phyloP scores from a whole-genome alignment of 768 basidiomycete genomes.

The Suillus hirtellus region DNA sequence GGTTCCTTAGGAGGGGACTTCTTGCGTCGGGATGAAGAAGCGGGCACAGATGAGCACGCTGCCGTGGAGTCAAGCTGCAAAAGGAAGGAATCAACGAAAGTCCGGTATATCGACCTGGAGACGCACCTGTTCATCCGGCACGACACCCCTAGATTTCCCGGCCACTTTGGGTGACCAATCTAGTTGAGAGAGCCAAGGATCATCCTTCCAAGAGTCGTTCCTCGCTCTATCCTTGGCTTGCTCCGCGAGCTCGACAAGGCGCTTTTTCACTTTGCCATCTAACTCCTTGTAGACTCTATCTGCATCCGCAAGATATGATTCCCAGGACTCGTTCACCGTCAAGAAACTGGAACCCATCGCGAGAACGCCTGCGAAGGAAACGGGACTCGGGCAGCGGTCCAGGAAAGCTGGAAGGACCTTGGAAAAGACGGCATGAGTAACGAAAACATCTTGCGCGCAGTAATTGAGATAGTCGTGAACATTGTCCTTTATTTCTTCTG shows the following conservation, averaged over 20 bases:
- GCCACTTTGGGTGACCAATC: constrained; percentile 93
- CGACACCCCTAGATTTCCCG: constrained; percentile 65
- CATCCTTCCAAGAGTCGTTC: constrained; percentile 58
- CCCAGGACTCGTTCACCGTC: constrained; percentile 89
- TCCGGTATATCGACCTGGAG: background rate
- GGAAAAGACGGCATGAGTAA: constrained; percentile 80
- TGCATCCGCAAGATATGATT: constrained; percentile 74
- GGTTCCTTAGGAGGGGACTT: constrained; percentile 32
- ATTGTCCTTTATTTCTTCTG: constrained; percentile 61
- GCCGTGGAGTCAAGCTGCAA: constrained; percentile 59
- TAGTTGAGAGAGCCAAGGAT: constrained; percentile 86
- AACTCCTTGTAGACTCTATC: constrained; percentile 75
- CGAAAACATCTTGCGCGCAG: constrained; percentile 81
- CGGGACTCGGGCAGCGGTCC: constrained; percentile 84
- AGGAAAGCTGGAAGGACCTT: constrained; percentile 82
- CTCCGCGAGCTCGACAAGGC: constrained; percentile 69
- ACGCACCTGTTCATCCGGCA: constrained; percentile 31
- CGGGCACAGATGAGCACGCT: constrained; percentile 5
- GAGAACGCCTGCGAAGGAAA: constrained; percentile 87
- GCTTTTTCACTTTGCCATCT: constrained; percentile 57
- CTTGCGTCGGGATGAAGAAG: constrained; percentile 20
- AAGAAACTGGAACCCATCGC: constrained; percentile 92
- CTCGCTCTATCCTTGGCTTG: constrained; percentile 51
- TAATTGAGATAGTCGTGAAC: constrained; percentile 79
- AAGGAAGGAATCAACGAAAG: constrained; percentile 9